These are phyloP conservation scores for Chaetomium tenue DNA, from an alignment of 495 filamentous ascomycete species.

Conservation along the genomic window DNA sequence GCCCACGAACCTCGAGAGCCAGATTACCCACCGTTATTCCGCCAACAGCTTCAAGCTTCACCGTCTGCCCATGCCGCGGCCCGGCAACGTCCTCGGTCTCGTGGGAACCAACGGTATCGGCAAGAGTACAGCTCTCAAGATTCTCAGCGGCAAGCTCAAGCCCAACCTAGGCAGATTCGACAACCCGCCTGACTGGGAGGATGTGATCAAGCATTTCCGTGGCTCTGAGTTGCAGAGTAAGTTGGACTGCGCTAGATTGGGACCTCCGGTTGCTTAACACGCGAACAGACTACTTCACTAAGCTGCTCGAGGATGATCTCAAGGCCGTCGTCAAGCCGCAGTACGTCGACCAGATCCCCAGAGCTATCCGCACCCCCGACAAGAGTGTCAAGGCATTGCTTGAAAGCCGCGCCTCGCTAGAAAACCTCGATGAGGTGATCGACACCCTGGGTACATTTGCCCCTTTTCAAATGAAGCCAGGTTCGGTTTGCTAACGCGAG, in stretches of 20 bases:
- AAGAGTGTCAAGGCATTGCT: constrained; percentile 76
- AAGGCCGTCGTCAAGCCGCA: constrained; percentile 98
- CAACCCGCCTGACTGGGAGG: constrained; percentile 97
- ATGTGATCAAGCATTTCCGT: constrained; percentile 96
- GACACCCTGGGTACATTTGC: constrained; percentile 60
- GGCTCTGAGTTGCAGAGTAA: constrained; percentile 95
- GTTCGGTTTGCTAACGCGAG: constrained; percentile 26
- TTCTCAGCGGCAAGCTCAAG: constrained; percentile 96
- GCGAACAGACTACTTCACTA: constrained; percentile 88
- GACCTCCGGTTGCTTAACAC: constrained; percentile 14
- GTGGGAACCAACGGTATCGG: constrained; percentile 99
- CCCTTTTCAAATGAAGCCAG: constrained; percentile 33
- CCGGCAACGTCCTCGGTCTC: constrained; percentile 93
- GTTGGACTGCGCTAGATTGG: constrained; percentile 25
- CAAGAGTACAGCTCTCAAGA: constrained; percentile 97
- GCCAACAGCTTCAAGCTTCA: constrained; percentile 99
- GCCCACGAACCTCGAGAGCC: constrained; percentile 94
- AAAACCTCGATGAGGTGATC: constrained; percentile 80
- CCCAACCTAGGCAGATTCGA: constrained; percentile 93
- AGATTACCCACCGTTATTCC: constrained; percentile 97
- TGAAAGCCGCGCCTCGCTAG: constrained; percentile 67
- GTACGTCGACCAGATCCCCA: constrained; percentile 97
- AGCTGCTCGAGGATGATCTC: constrained; percentile 90
- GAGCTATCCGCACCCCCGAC: constrained; percentile 76
- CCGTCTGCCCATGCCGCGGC: constrained; percentile 88